phyloP scores from a whole-genome alignment of 2,329 filamentous ascomycete species.

The Ambrosiella cleistominuta region DNA sequence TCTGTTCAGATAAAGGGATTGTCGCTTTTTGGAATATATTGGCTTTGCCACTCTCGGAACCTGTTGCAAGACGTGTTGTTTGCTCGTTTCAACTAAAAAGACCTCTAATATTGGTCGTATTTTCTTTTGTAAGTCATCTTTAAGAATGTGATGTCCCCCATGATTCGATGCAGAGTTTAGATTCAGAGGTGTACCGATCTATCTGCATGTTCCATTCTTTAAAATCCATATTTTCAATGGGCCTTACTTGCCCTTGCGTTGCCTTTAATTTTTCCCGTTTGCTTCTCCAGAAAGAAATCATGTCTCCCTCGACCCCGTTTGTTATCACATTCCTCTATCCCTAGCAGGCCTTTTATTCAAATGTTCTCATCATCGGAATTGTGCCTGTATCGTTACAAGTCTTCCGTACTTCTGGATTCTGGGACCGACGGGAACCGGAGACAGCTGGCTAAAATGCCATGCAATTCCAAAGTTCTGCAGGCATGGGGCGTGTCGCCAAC shows the following conservation, averaged over 20 bases:
- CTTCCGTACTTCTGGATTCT: not conserved
- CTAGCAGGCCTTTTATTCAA: not conserved
- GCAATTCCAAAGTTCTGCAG: not conserved
- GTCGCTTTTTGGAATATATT: not conserved
- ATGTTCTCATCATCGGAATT: not conserved
- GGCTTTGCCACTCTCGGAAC: not conserved
- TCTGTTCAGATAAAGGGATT: not conserved
- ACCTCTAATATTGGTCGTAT: not conserved
- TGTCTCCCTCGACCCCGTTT: not conserved
- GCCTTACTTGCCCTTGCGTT: not conserved
- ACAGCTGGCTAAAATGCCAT: not conserved
- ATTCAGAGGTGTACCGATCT: not conserved
- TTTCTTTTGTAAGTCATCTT: not conserved
- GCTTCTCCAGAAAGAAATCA: not conserved
- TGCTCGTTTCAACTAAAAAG: not conserved
- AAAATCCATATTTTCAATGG: not conserved
- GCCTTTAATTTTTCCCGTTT: not conserved
- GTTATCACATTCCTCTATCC: not conserved
- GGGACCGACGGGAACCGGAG: not conserved
- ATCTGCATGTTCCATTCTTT: not conserved
- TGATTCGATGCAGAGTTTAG: not conserved
- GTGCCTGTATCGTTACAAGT: not conserved
- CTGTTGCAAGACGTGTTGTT: not conserved
- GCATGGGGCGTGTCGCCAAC: not conserved
- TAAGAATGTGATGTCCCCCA: not conserved